A percentile compares a stretch with the other conserved stretches of the same genome.
phyloP scores from a whole-genome alignment of 1,284 basidiomycete genomes.

The Grifola frondosa region DNA sequence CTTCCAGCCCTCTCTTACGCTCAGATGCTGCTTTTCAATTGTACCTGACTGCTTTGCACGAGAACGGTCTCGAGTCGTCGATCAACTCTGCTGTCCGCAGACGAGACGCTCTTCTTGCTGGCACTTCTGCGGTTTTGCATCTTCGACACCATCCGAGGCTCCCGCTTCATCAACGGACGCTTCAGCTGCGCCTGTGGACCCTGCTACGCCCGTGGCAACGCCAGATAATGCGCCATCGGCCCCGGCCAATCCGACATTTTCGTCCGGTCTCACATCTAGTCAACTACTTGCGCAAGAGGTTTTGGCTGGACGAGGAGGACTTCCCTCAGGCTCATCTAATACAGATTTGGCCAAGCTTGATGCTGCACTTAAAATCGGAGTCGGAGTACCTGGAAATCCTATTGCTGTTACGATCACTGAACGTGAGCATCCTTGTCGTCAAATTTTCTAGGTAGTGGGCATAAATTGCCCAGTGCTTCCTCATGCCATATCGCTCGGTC shows the following conservation, averaged over 20 bases:
- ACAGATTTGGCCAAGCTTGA: constrained; percentile 43
- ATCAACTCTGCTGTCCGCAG: constrained; percentile 63
- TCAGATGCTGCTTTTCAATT: constrained; percentile 70
- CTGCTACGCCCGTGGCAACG: too few species aligned
- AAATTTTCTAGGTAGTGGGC: not conserved
- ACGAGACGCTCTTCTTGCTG: constrained; percentile 62
- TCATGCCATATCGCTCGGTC: too few species aligned
- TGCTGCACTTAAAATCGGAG: constrained; percentile 40
- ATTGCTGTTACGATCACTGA: constrained; percentile 80
- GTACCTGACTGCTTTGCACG: constrained; percentile 68
- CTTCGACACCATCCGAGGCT: constrained; percentile 9
- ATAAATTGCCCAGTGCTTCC: not conserved
- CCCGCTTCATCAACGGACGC: constrained; percentile 5
- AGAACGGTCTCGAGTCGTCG: constrained; percentile 54
- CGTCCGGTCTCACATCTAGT: constrained; percentile 35
- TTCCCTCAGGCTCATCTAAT: constrained; percentile 25
- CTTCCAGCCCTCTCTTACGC: constrained; percentile 61
- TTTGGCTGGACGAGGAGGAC: constrained; percentile 39
- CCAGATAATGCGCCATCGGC: not conserved
- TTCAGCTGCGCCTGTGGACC: not conserved
- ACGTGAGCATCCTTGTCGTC: constrained; percentile 48
- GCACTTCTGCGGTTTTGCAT: constrained; percentile 12
- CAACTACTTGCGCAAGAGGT: constrained; percentile 60
- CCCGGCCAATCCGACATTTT: constrained; percentile 29
- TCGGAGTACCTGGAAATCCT: constrained; percentile 52